Conservation (phyloP, 2,329 filamentous ascomycete genomes). For the Fusarium pilosicola region DNA sequence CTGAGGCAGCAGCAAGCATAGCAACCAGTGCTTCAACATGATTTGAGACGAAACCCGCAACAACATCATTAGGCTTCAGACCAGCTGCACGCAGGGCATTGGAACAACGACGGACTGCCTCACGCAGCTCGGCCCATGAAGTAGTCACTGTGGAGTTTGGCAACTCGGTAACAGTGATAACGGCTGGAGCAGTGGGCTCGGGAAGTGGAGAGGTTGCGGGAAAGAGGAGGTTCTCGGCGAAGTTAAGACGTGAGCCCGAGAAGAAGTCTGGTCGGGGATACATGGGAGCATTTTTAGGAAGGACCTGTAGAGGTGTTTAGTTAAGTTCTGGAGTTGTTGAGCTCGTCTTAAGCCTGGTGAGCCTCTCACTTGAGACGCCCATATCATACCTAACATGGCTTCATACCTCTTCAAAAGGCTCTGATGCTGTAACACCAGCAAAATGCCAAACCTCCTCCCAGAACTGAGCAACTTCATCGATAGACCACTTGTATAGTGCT, state of each 20-base stretch:
- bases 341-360: not conserved
- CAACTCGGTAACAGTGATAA: constrained; percentile 83
- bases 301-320: constrained; percentile 62
- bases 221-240: constrained; percentile 93
- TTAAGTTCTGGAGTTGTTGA: not conserved
- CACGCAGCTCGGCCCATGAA: constrained; percentile 83
- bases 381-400: not conserved
- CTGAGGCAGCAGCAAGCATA: constrained; percentile 82
- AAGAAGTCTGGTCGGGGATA: constrained; percentile 93
- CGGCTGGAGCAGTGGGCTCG: constrained; percentile 70
- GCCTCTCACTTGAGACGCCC: constrained; percentile 19
- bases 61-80: constrained; percentile 64
- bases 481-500: constrained; percentile 86
- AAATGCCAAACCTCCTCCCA: constrained; percentile 90
- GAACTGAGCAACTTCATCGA: constrained; percentile 78
- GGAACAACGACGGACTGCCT: constrained; percentile 79
- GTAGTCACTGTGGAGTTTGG: constrained; percentile 65
- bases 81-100: constrained; percentile 74
- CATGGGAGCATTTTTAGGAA: constrained; percentile 74
- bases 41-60: constrained; percentile 86
- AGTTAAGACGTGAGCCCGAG: constrained; percentile 81
- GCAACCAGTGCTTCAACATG: constrained; percentile 87
- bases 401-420: constrained; percentile 68
- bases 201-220: constrained; percentile 59
- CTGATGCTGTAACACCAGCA: constrained; percentile 77